These are phyloP conservation scores for Trametes elegans DNA, from an alignment of 768 basidiomycete species.

Conservation along the genomic window DNA sequence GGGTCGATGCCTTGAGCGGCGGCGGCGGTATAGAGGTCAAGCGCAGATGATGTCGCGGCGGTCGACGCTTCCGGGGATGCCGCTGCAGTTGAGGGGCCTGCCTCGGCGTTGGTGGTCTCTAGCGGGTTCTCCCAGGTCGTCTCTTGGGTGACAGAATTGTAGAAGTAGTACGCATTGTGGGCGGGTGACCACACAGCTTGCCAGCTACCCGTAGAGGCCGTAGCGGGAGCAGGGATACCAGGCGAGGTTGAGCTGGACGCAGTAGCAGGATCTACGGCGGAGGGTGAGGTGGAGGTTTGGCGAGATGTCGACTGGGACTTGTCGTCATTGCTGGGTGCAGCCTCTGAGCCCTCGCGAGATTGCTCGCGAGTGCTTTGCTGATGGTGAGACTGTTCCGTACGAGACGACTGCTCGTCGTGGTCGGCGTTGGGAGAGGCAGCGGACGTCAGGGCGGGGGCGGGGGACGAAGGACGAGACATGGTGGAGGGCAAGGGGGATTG, in stretches of 20 bases:
- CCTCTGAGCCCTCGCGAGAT: background rate
- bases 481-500: constrained; percentile 21
- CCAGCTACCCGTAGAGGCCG: constrained; percentile 43
- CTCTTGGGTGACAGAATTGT: constrained; percentile 69
- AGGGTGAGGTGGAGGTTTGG: constrained; percentile 4
- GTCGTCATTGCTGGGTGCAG: background rate
- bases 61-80: constrained; percentile 14
- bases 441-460: constrained; percentile 10
- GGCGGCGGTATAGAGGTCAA: constrained; percentile 66
- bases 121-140: constrained; percentile 87
- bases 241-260: background rate
- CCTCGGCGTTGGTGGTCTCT: constrained; percentile 30
- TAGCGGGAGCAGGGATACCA: background rate
- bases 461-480: constrained; percentile 19
- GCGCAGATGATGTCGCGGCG: constrained; percentile 31
- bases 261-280: constrained; percentile 9
- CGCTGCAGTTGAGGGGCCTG: constrained; percentile 30
- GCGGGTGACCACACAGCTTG: constrained; percentile 79
- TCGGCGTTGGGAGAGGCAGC: background rate
- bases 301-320: background rate
- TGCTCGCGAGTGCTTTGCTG: background rate
- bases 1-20: constrained; percentile 82
- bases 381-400: background rate
- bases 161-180: constrained; percentile 85
- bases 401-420: constrained; percentile 4